A percentile compares a stretch with the other conserved stretches of the same genome.
These are phyloP conservation scores for Lactifluus volemus DNA, from an alignment of 768 basidiomycete species.

Conservation along the genomic window DNA sequence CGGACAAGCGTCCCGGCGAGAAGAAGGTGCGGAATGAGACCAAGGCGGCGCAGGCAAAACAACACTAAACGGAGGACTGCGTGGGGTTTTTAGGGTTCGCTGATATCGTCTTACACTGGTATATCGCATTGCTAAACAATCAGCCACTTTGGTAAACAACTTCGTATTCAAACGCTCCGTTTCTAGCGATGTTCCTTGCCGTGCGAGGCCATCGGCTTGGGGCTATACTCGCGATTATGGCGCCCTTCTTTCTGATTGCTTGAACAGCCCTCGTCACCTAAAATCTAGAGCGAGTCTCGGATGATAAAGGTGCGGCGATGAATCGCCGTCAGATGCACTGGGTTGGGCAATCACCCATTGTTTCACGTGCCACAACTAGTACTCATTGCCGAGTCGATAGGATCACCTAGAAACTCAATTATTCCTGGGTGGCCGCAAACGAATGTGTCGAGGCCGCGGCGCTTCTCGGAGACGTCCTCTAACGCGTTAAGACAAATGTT, in stretches of 20 bases:
- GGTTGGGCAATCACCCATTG: too few relatives aligned
- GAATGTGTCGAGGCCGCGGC: background rate
- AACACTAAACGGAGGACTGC: slow-evolving; percentile 47
- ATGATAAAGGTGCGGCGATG: too few relatives aligned
- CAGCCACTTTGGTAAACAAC: background rate
- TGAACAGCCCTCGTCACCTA: background rate
- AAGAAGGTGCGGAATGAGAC: slow-evolving; percentile 57
- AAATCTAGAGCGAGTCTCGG: background rate
- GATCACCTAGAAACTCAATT: background rate
- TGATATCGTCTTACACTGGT: background rate
- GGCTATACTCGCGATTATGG: background rate
- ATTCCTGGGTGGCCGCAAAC: background rate
- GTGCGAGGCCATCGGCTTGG: background rate
- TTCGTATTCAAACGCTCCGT: background rate
- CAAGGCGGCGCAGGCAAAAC: slow-evolving; percentile 54
- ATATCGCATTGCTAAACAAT: background rate
- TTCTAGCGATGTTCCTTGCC: background rate
- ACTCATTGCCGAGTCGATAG: background rate
- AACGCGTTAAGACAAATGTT: background rate
- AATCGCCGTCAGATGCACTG: too few relatives aligned
- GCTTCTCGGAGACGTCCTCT: background rate
- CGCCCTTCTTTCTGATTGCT: too few relatives aligned
- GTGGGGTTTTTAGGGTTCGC: background rate
- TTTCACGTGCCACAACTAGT: too few relatives aligned
- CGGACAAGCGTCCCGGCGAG: background rate